Evolutionary conservation across 176 grass and related monocot genomes (phyloP), one percentile per base, ranked within the genome.

Genomic region (Paspalum vaginatum): DNA sequence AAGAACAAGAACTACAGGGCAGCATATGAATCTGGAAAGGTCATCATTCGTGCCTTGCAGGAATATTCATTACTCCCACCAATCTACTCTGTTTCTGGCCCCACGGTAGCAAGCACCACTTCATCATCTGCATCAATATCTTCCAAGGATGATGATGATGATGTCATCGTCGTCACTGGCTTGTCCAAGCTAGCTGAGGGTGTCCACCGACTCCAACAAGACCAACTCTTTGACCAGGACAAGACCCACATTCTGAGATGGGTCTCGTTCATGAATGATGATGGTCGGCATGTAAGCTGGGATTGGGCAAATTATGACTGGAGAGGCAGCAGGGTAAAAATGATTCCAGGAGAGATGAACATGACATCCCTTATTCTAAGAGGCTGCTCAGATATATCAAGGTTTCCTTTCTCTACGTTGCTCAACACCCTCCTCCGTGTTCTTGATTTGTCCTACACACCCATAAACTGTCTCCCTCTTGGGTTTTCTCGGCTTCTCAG

Each of bases 251-350:
- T 21, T 14, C 22, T 55, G 11, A 56, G 51, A 74, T 74, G 70
- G 71, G 51, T 74, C 17, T 74, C 71, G 21, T 56, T 74, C 4
- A 40, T 74, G 71, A 16, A 74, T 74, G 27, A 21, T 41, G 5
- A 56, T 13, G 32, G 21, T 12, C 10, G 56, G 56, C 56, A 59
- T 59, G 3, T 70, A 27, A 70, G 44, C 67, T 70, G n/a, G 43
- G 9, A 16, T 27, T 49, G 67, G 67, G 2, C n/a, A n/a, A n/a
- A n/a, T n/a, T n/a, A n/a, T n/a, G n/a, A n/a, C n/a, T n/a, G n/a
- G n/a, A n/a, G 3, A 32, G 32, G 32, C 32, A 32, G 32, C 2
- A 1, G 32, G 32, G 32, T 3, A 32, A 32, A 32, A 32, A 2
- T 32, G 32, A 32, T 32, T 2, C 32, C 32, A 11, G 11, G 66